phyloP scores from a whole-genome alignment of 83 land plant species.

The Thuja plicata region DNA sequence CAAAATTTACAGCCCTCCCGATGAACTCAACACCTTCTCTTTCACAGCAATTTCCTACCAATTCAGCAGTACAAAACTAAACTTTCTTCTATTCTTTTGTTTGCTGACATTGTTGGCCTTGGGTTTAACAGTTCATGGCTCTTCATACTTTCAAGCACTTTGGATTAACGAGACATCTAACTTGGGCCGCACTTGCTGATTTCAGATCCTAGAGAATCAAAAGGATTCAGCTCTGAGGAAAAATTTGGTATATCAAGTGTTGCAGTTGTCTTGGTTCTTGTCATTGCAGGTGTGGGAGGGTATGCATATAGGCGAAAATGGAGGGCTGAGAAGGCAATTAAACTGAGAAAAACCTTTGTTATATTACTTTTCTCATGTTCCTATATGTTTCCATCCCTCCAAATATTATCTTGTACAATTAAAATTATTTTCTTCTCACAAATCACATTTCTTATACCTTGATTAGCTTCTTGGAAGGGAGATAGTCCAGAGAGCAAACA shows the following conservation, averaged over 20 bases:
- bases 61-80: not conserved
- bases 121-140: not conserved
- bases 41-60: not conserved
- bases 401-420: not conserved
- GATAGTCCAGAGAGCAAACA: no score
- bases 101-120: not conserved
- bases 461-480: constrained; percentile 12
- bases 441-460: not conserved
- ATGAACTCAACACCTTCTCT: not conserved
- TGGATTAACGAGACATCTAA: not conserved
- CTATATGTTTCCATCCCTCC: not conserved
- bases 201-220: constrained; percentile 6
- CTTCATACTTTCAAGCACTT: not conserved
- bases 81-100: not conserved
- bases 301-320: constrained; percentile 35
- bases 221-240: constrained; percentile 12
- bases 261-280: constrained; percentile 17
- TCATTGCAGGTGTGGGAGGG: constrained; percentile 16
- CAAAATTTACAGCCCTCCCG: not conserved
- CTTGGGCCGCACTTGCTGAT: not conserved
- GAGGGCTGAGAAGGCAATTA: constrained; percentile 26
- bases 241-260: constrained; percentile 27
- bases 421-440: not conserved
- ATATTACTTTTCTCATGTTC: not conserved
- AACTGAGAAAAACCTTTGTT: constrained; percentile 40